Evolutionary conservation across 73 alveolate species (phyloP).

Genomic region (Diophrys appendiculata): DNA sequence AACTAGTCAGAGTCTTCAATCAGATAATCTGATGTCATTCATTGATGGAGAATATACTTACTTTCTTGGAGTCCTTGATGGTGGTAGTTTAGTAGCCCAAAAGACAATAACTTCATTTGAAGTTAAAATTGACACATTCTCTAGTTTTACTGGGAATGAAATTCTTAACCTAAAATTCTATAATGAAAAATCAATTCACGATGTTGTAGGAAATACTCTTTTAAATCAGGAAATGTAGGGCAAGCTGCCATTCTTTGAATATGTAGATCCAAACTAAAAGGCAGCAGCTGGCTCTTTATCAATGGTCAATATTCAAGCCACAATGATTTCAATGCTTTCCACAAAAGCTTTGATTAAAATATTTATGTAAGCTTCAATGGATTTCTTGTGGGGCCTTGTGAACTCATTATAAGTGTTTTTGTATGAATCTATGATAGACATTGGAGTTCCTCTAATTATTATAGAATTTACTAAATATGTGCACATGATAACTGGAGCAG

Average conservation of each 20-base stretch:
- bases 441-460: background rate
- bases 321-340: background rate
- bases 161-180: background rate
- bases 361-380: background rate
- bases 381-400: background rate
- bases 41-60: background rate
- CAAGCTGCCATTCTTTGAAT: background rate
- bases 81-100: background rate
- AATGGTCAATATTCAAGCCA: background rate
- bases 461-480: background rate
- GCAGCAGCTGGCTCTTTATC: background rate
- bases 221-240: background rate
- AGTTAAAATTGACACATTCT: background rate
- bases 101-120: background rate
- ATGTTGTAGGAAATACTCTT: background rate
- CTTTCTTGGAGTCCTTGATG: background rate
- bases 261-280: background rate
- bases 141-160: background rate
- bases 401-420: background rate
- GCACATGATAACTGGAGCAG: background rate
- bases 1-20: background rate
- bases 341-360: background rate
- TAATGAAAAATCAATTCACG: background rate
- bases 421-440: background rate
- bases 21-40: background rate